Evolutionary conservation across 2,329 filamentous ascomycete genomes (phyloP), one percentile per base, ranked within the genome.

Genomic region (Phaeophleospora eucalypticola): DNA sequence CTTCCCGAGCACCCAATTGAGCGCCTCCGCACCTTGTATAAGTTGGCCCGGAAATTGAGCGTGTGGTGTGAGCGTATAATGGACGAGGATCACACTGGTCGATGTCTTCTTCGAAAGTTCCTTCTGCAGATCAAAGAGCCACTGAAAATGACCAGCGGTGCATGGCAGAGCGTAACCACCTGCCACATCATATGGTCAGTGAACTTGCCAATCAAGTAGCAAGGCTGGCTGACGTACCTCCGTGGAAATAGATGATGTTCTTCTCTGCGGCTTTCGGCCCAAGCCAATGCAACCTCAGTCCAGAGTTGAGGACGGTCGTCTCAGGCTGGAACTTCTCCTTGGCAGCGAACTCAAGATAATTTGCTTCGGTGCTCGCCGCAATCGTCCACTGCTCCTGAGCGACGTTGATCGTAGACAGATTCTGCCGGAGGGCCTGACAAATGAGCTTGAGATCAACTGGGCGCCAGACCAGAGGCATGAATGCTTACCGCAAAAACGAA

Each of bases 61-160:
- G n/a, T 41, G 36, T 14, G 55, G 57, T 3, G 74, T 73, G n/a
- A 83, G 71, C 19, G 75, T 76, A 63, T 84, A 84, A 33, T 74
- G 73, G n/a, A 81, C 68, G 18, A 78, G 63, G 40, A 82, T 71
- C 39, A 78, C 64, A 24, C 69, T 66, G 42, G 76, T 71, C 35
- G 70, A 72, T 20, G 62, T 61, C n/a, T 64, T 59, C 43, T 59
- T 58, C 21, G 51, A 54, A 16, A 76, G 61, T n/a, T 68, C 62
- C 32, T 68, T 62, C 41, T 72, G 63, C 24, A 79, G 62, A 14
- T 71, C 67, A 16, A 61, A 57, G 40, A 76, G 67, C 67, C 75
- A 80, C 15, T 71, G 61, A 44, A 79, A 66, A 58, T 80, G 75
- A 35, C 68, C 73, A 4, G 69, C 52, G 4, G 63, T 64, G 6